Evolutionary conservation across 2,329 filamentous ascomycete genomes (phyloP), one percentile per base, ranked within the genome.

Genomic region (Colletotrichum coccodes): DNA sequence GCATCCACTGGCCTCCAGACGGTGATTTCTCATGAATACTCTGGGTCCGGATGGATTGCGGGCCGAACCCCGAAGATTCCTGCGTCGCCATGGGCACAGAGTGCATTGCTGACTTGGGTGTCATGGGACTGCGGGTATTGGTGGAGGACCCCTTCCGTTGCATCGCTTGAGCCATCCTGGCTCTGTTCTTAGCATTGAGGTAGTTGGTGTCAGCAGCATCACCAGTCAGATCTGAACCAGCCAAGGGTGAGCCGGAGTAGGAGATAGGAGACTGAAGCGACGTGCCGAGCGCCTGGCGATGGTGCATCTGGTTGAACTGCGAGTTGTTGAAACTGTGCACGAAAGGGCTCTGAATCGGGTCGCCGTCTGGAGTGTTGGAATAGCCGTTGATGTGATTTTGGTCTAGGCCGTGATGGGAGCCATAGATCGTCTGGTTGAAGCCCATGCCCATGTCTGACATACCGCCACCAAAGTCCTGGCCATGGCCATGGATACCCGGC

Each of bases 271-370:
- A 87, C 64, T 87, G 85, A 7, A 88, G 75, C 3, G 88, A 87
- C 61, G 81, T 85, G 67, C 84, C 84, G 68, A 90, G 88, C 18
- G 86, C 82, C 61, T 88, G 85, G 18, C 85, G 84, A 76, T 87
- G 85, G 76, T 90, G 87, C 75, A 92, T 90, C 67, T 89, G 88
- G 50, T 92, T 89, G 78, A 94, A 97, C 72, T 94, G 92, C 40
- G 86, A 86, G 76, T 92, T 92, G 80, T 91, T 92, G 83, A 95
- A 96, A 76, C 88, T 90, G 73, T 92, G 89, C 47, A 93, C 88
- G 76, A 94, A 98, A 0, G 95, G 95, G 75, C 94, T 98, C 76
- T 97, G 93, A 70, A 97, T 95, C 6, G 95, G 94, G 60, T 94
- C 92, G 60, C 94, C 94, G 70, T 98, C 95, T 4, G 95, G 95